Evolutionary conservation across 441 rosid genomes (phyloP), one percentile per base, ranked within the genome.

Genomic region (Sinapis alba): DNA sequence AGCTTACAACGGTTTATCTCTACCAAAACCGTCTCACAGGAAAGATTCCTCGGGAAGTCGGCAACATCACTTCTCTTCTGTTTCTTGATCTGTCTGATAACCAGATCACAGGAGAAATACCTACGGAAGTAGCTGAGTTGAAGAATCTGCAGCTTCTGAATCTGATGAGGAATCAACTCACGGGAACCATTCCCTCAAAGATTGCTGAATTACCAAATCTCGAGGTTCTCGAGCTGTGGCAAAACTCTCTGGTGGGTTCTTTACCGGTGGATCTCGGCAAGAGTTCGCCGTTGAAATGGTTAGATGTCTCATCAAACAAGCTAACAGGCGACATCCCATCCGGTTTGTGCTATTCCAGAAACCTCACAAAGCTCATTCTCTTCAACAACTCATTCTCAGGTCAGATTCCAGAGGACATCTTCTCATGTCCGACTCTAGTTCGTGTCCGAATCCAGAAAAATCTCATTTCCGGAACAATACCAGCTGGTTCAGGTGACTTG

Each of bases 381-480:
- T 91, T 91, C 90, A 84, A 89, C 80, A 91, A 91, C 73, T 82
- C 88, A 20, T 85, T 91, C 71, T 81, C 88, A 5, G 94, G 92
- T 51, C 72, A 80, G 53, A 79, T 89, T 76, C 91, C 92, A 7
- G 67, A 15, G 13, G 86, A 84, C 30, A 80, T 88, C 41, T 82
- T 90, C 24, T 81, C 84, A 47, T 89, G 97, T 18, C 74, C 84
- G 38, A 84, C 90, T 34, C 63, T 91, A 34, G 84, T 92, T 9
- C 94, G 98, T 15, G 94, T 91, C 53, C 84, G 97, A 19, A 76
- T 89, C 43, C 99, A 95, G 36, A 79, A 85, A 26, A 95, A 95
- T 81, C 81, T 73, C 36, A 80, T 95, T 64, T 89, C 94, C 0
- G 95, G 97, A 36, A 36, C 76, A 9, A 83, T 95, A 69, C 96